These are phyloP conservation scores for Kodamaea hsintzibuensis DNA, from an alignment of 805 yeast genomes.

Conservation along the genomic window DNA sequence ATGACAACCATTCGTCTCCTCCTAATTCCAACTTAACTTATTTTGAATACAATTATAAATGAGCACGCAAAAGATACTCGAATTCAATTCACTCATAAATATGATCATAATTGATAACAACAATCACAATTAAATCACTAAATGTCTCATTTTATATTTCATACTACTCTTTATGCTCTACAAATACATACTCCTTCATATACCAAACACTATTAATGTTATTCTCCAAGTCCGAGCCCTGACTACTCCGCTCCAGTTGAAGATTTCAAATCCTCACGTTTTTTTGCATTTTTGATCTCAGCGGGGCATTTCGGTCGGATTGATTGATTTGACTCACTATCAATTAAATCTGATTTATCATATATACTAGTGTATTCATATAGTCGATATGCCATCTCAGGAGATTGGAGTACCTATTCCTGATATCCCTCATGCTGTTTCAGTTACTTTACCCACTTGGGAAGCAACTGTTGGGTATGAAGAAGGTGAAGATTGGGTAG, in stretches of 20 bases:
- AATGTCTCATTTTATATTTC: no score
- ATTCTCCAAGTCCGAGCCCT: not conserved
- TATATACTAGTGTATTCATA: not conserved
- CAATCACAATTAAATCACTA: no score
- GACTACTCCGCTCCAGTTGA: not conserved
- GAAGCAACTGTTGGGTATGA: conserved; percentile 89
- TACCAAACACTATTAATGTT: no score
- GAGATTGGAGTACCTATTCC: conserved; percentile 85
- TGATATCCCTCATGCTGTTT: conserved; percentile 88
- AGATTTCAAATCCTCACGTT: not conserved
- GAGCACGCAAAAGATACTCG: no score
- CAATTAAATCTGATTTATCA: not conserved
- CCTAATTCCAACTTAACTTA: no score
- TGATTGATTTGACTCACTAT: not conserved
- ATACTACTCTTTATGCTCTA: no score
- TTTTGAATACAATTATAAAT: no score
- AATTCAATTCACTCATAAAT: no score
- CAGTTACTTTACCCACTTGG: conserved; percentile 96
- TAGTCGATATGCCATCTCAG: conserved; percentile 32
- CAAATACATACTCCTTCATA: no score
- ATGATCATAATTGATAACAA: no score
- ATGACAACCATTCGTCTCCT: no score
- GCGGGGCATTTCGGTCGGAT: not conserved
- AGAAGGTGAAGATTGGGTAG: conserved; percentile 83
- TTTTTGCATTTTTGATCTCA: not conserved